Evolutionary conservation across 2,329 filamentous ascomycete species (phyloP).

Genomic region (Aspergillus niger): DNA sequence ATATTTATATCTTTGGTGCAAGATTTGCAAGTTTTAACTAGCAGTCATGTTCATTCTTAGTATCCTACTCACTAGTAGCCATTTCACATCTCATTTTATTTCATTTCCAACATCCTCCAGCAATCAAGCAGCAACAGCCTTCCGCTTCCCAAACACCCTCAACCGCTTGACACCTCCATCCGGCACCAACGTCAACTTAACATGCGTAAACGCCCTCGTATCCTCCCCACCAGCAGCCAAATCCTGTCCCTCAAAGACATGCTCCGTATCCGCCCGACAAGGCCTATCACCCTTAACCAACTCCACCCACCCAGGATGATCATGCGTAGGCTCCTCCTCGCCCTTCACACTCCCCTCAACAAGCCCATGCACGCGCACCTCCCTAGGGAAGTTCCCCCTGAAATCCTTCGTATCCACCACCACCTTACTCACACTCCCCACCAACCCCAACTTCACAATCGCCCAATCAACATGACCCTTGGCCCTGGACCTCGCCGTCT

Average conservation of each 20-base stretch:
- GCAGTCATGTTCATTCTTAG: too few relatives aligned
- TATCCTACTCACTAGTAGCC: too few relatives aligned
- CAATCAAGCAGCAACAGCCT: not conserved
- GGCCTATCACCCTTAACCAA: constrained; percentile 39
- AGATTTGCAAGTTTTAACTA: too few relatives aligned
- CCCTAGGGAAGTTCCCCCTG: constrained; percentile 47
- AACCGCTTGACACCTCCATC: constrained; percentile 91
- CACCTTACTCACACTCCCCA: constrained; percentile 41
- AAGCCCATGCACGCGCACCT: constrained; percentile 43
- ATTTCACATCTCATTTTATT: not conserved
- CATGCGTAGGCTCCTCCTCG: constrained; percentile 33
- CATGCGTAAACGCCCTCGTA: constrained; percentile 73
- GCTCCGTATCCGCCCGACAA: constrained; percentile 45
- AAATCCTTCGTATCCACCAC: constrained; percentile 50
- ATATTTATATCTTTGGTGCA: too few relatives aligned
- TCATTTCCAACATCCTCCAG: not conserved
- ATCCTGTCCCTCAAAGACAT: constrained; percentile 42
- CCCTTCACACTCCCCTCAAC: constrained; percentile 18
- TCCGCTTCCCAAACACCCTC: constrained; percentile 69
- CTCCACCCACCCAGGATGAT: constrained; percentile 41
- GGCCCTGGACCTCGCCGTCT: constrained; percentile 43
- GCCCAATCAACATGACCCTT: constrained; percentile 48
- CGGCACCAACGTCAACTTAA: constrained; percentile 89
- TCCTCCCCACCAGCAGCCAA: constrained; percentile 64
- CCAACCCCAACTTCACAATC: constrained; percentile 42